phyloP scores from a whole-genome alignment of 225 moss, liverwort and hornwort genomes.

The Anthoceros angustus region DNA sequence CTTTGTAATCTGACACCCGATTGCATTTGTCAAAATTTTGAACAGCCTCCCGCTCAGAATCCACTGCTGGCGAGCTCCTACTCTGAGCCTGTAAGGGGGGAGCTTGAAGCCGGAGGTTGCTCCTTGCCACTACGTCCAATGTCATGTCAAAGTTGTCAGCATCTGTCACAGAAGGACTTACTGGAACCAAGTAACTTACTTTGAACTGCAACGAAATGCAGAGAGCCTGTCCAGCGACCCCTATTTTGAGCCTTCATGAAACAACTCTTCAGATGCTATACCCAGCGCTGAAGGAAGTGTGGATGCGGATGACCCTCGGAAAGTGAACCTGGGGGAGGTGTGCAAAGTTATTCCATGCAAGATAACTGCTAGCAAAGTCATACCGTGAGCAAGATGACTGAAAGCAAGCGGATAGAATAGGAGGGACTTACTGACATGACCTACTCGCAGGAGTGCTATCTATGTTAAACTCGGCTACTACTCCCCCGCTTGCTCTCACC shows the following conservation, averaged over 20 bases:
- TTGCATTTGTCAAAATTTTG: no score
- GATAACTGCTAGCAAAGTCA: neutral
- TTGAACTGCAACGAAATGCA: no score
- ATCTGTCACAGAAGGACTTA: no score
- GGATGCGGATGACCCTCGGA: constrained; percentile 61
- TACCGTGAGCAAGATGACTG: neutral
- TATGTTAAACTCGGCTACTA: constrained; percentile 78
- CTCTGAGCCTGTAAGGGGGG: no score
- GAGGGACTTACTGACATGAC: constrained; percentile 40
- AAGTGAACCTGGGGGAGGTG: constrained; percentile 42
- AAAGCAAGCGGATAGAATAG: neutral
- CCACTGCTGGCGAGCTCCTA: no score
- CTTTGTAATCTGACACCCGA: no score
- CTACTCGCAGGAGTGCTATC: constrained; percentile 60
- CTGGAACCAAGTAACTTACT: no score
- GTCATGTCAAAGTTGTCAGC: no score
- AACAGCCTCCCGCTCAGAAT: no score
- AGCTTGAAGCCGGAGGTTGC: no score
- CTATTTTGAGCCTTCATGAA: neutral
- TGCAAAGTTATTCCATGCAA: neutral
- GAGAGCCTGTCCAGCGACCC: no score
- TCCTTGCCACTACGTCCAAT: no score
- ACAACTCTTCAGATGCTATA: constrained; percentile 20
- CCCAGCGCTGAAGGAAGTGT: constrained; percentile 53
- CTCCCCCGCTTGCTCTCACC: constrained; percentile 56